Percentiles rank a stretch among this genome's conserved stretches.
Evolutionary conservation across 768 basidiomycete species (phyloP).

Genomic region (Rhodotorula toruloides): DNA sequence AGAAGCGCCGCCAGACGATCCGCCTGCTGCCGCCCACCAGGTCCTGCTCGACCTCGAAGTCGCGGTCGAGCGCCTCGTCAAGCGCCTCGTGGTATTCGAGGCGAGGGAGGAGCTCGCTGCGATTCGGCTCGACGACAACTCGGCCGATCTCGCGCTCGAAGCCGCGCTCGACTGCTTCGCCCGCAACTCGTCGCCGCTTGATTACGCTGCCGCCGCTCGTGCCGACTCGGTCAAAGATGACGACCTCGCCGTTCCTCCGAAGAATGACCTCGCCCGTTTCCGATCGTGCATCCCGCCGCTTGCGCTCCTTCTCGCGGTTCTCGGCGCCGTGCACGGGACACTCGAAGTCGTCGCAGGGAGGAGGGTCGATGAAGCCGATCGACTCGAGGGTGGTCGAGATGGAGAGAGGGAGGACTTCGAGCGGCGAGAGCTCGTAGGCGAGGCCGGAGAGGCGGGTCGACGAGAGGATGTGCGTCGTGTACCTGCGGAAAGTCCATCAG

Average conservation of each 20-base stretch:
- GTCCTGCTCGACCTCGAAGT: neutral
- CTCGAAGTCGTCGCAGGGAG: neutral
- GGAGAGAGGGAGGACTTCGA: conserved; percentile 18
- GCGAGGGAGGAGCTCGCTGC: neutral
- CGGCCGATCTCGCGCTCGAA: conserved; percentile 19
- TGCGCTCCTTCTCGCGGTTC: neutral
- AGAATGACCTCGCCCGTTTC: conserved; percentile 9
- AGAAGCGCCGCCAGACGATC: neutral
- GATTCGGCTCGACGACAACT: neutral
- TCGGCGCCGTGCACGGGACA: neutral
- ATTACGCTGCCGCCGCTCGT: neutral
- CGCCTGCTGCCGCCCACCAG: neutral
- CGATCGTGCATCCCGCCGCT: neutral
- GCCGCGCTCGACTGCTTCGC: conserved; percentile 1
- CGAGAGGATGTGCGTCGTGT: conserved; percentile 19
- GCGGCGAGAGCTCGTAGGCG: conserved; percentile 25
- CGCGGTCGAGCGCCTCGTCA: neutral
- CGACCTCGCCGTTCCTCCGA: conserved; percentile 11
- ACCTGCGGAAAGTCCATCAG: conserved; percentile 2
- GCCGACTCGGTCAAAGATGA: conserved; percentile 8
- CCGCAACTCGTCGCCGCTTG: neutral
- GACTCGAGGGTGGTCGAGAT: conserved; percentile 5
- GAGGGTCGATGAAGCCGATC: conserved; percentile 7
- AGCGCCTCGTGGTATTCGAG: neutral
- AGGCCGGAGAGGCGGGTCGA: conserved; percentile 26